Evolutionary conservation across 345 rosid species (phyloP).

Genomic region (Stellera chamaejasme): DNA sequence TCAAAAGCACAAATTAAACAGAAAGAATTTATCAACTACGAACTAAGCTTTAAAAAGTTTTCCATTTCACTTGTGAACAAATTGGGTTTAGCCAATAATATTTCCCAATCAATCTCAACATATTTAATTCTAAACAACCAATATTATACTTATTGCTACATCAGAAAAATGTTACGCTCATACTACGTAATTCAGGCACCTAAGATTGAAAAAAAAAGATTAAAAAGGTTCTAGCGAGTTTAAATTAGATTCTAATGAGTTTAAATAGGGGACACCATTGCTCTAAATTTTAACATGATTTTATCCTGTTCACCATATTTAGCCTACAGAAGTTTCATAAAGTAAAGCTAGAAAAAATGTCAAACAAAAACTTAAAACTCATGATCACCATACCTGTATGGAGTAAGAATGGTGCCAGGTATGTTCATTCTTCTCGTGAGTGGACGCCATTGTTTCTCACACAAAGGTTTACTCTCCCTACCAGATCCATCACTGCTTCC

Average conservation of each 20-base stretch:
- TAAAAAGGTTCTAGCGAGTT: too few species aligned
- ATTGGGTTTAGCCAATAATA: too few species aligned
- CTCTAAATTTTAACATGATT: too few species aligned
- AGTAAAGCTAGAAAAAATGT: neutral
- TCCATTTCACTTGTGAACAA: neutral
- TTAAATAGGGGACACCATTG: too few species aligned
- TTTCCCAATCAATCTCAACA: too few species aligned
- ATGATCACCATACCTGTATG: conserved; percentile 33
- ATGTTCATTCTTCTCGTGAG: conserved; percentile 34
- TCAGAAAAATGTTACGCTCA: too few species aligned
- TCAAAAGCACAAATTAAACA: conserved; percentile 1
- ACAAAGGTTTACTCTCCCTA: conserved; percentile 10
- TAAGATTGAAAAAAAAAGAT: too few species aligned
- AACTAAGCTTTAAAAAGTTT: neutral
- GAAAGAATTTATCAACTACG: neutral
- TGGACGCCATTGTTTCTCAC: conserved; percentile 45
- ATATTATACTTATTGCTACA: neutral
- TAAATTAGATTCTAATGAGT: too few species aligned
- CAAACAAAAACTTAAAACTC: neutral
- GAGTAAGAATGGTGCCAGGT: conserved; percentile 36
- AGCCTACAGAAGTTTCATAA: too few species aligned
- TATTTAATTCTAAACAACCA: neutral
- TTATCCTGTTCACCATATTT: too few species aligned
- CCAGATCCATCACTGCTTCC: conserved; percentile 12
- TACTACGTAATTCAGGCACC: too few species aligned